Evolutionary conservation across 805 yeast genomes (phyloP), one percentile per base, ranked within the genome.

Genomic region (Wickerhamiella slavikovae): DNA sequence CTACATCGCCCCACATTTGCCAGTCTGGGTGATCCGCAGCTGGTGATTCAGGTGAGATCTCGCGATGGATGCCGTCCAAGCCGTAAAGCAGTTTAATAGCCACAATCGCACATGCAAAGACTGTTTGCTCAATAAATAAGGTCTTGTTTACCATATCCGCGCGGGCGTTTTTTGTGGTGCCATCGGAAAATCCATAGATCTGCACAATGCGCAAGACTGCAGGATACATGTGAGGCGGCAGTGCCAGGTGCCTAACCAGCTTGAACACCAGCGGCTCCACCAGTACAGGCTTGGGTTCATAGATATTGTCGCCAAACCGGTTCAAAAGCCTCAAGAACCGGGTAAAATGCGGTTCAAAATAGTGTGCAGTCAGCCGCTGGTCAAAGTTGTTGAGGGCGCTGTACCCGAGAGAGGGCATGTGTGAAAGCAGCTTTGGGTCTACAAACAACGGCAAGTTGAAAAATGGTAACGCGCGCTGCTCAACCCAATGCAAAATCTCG

Each of bases 191-290:
- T 14, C 22, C 21, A 11, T 28, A 6, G 3, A 15, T n/a, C 4
- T 4, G 11, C 4, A 61, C 34, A 3, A 49, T 28, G 4, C 45
- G 46, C 15, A 43, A 40, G 8, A 57, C 52, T 17, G 58, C 46
- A 0, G 44, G 31, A 16, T 62, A 60, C 2, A 71, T 40, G 23
- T 63, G 64, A 3, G 70, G 56, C 1, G 82, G 66, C 4, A 71
- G 38, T 11, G 63, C 43, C 25, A 63, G 38, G 25, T 63, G 62
- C 3, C 56, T 45, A 3, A 61, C 48, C 1, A 58, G 34, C 32
- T 55, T 54, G 31, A 65, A 50, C 3, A 67, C 26, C 5, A 63
- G 38, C 3, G 66, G 63, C 14, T 46, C 48, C n/a, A 29, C 17
- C 3, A 42, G 41, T 6, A 13, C 14, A 11, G 12, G 12, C 7